Evolutionary conservation across 768 basidiomycete genomes (phyloP).

Genomic region (Rhodosporidiobolus sp.): DNA sequence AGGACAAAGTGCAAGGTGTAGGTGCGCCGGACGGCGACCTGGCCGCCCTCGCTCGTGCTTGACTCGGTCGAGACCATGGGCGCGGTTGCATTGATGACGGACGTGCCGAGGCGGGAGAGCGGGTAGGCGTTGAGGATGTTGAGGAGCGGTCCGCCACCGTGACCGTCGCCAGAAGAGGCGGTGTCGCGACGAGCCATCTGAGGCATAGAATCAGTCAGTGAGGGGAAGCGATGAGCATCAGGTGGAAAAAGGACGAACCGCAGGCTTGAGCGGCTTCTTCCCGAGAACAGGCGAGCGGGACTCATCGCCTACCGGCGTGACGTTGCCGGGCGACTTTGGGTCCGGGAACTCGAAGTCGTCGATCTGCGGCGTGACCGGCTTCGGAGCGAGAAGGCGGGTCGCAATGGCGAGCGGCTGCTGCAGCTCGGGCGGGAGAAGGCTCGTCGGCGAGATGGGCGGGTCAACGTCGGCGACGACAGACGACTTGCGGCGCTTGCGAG

Average conservation of each 20-base stretch:
- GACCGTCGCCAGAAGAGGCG: conserved; percentile 2
- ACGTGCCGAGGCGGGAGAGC: conserved; percentile 30
- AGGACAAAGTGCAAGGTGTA: conserved; percentile 62
- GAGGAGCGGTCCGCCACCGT: conserved; percentile 10
- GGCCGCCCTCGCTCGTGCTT: conserved; percentile 16
- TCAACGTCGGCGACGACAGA: conserved; percentile 1
- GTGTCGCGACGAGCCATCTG: conserved; percentile 22
- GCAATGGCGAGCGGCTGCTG: conserved; percentile 43
- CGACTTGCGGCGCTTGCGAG: conserved; percentile 13
- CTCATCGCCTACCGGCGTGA: conserved; percentile 19
- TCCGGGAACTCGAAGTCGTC: conserved; percentile 40
- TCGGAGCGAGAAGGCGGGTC: conserved; percentile 30
- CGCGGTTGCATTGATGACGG: conserved; percentile 22
- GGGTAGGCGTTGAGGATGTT: conserved; percentile 37
- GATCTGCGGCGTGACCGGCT: conserved; percentile 13
- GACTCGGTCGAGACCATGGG: conserved; percentile 10
- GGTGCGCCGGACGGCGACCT: conserved; percentile 29
- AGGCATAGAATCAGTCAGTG: background rate
- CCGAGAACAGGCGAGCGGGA: background rate
- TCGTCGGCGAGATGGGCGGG: background rate
- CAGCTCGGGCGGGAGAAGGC: conserved; percentile 35
- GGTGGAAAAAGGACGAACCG: background rate
- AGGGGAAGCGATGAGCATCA: no score
- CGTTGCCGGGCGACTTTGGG: conserved; percentile 34
- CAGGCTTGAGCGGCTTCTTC: background rate